phyloP scores from a whole-genome alignment of 2,329 filamentous ascomycete genomes.

The Epichloe hybrida region DNA sequence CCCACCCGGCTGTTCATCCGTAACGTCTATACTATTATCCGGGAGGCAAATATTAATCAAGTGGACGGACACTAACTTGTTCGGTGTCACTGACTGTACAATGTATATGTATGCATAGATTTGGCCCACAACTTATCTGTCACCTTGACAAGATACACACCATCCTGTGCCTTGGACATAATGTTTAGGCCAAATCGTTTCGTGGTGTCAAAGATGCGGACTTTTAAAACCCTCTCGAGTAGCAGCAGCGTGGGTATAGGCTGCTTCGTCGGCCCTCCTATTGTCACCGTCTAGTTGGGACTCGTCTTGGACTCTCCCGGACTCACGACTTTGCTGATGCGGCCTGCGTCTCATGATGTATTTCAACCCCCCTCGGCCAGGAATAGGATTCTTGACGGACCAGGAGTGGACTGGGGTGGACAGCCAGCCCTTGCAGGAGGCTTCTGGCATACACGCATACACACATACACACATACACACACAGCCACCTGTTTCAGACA shows the following conservation, averaged over 20 bases:
- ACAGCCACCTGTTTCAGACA: slow-evolving; percentile 12
- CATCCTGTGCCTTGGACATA: too few relatives aligned
- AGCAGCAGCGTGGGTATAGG: background rate
- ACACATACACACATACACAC: background rate
- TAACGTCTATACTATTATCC: background rate
- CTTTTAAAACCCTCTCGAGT: background rate
- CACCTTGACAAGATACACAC: too few relatives aligned
- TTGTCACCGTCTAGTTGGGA: background rate
- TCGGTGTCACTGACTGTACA: background rate
- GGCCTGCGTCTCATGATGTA: slow-evolving; percentile 9
- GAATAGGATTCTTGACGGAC: slow-evolving; percentile 4
- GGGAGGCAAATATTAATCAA: background rate
- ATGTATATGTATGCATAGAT: background rate
- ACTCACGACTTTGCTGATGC: slow-evolving; percentile 8
- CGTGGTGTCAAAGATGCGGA: too few relatives aligned
- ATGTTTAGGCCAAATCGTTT: too few relatives aligned
- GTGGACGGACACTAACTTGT: background rate
- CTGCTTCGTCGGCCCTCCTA: background rate
- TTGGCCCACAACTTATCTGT: background rate
- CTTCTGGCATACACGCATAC: slow-evolving; percentile 1
- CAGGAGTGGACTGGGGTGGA: slow-evolving; percentile 1
- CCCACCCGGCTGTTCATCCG: background rate
- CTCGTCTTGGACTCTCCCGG: background rate
- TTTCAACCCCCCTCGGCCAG: slow-evolving; percentile 2
- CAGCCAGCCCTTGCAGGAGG: slow-evolving; percentile 1